Conservation (phyloP, 495 filamentous ascomycete species). For the Pseudevernia furfuracea region DNA sequence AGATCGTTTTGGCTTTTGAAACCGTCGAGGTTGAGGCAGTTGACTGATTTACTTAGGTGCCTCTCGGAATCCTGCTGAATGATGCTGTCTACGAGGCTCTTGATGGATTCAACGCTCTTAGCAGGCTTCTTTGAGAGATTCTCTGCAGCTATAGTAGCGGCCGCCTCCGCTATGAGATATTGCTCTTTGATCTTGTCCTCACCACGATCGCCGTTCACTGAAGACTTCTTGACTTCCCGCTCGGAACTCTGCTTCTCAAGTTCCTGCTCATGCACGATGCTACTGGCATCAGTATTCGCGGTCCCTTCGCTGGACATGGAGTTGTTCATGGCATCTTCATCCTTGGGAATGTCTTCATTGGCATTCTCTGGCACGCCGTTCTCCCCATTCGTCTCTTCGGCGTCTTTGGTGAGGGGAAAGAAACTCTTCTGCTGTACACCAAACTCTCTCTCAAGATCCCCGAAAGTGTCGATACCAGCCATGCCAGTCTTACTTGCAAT, state of each 20-base stretch:
- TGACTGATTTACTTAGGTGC: neutral
- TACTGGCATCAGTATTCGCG: neutral
- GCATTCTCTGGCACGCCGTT: neutral
- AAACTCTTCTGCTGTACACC: conserved; percentile 7
- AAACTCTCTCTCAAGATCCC: conserved; percentile 23
- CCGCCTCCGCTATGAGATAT: neutral
- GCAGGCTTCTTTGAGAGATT: neutral
- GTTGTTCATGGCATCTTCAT: neutral
- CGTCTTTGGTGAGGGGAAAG: neutral
- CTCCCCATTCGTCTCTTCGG: neutral
- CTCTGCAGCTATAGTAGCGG: neutral
- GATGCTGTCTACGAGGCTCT: neutral
- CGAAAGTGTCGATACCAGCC: conserved; percentile 10
- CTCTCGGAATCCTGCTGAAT: neutral
- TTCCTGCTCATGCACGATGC: neutral
- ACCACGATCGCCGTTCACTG: neutral
- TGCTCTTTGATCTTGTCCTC: neutral
- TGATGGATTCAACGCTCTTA: neutral
- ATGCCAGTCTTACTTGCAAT: neutral
- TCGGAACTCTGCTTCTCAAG: neutral
- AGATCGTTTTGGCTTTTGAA: neutral
- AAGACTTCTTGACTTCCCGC: neutral
- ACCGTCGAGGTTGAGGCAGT: neutral
- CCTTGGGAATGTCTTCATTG: neutral
- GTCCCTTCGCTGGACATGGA: neutral